A percentile compares a stretch with the other conserved stretches of the same genome.
These are phyloP conservation scores for Penicillium digitatum DNA, from an alignment of 2,329 filamentous ascomycete species.

Conservation along the genomic window DNA sequence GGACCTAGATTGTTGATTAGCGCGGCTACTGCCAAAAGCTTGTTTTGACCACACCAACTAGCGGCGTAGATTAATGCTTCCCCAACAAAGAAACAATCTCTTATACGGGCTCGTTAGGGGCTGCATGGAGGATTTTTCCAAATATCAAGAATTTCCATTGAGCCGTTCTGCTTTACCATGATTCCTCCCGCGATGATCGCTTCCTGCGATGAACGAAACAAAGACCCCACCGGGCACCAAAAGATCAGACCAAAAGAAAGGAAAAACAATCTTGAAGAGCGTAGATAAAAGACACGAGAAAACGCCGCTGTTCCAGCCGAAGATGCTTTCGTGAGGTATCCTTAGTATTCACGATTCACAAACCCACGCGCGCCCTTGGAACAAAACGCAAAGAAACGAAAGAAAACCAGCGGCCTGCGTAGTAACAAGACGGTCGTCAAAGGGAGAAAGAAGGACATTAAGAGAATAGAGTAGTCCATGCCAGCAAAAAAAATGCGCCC, in stretches of 20 bases:
- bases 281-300: background rate
- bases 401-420: background rate
- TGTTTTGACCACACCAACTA: background rate
- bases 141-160: background rate
- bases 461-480: background rate
- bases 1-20: background rate
- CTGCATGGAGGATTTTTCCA: background rate
- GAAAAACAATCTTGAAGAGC: background rate
- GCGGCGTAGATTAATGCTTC: background rate
- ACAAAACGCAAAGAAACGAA: background rate
- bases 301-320: slow-evolving; percentile 10
- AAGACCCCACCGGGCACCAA: background rate
- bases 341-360: slow-evolving; percentile 9
- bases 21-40: background rate
- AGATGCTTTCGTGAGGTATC: slow-evolving; percentile 7
- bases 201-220: background rate
- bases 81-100: no score
- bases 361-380: background rate
- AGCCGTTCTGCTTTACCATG: background rate
- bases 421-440: slow-evolving; percentile 10
- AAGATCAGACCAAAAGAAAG: background rate
- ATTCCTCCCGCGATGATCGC: background rate
- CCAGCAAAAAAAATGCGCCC: background rate
- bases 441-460: background rate
- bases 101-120: background rate